Base-by-base conservation (phyloP, 768 basidiomycete genomes). In the Boletus edulis region DNA sequence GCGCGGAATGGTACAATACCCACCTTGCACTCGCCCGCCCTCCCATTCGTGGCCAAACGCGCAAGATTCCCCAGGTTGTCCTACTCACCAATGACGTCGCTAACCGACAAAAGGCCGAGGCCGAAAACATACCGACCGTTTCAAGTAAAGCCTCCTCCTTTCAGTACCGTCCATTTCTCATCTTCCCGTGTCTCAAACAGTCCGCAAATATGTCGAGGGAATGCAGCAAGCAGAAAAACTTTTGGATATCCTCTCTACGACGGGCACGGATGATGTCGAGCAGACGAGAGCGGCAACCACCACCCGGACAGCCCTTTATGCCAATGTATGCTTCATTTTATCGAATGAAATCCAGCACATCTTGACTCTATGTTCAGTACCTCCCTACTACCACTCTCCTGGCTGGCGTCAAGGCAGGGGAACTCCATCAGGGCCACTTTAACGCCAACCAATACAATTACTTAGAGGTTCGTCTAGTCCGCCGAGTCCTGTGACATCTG, bases 371-470 rank as follows among this genome's bases (percentile, higher is more conserved):
- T 13, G 10, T 46, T 5, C 49, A 98, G 93, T 95, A 98, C 68
- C 76, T 97, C 15, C 78, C 94, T 0, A 77, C 81, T 10, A 78
- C 85, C 0, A 84, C 82, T 0, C 71, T 98, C 10, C 65, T 84
- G 38, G 91, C 94, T 11, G 95, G 94, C 2, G 78, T 98, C 53
- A 95, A 94, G 69, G 81, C 83, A 4, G 92, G 91, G 3, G 76
- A 86, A 40, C 80, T 95, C 4, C 83, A 93, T 64, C 93, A 98
- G 73, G 97, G 97, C 0, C 87, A 95, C 67, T 99, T 96, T 74
- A 94, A 90, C 65, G 92, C 94, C 3, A 97, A 91, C 62, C 86
- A 86, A 60, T 99, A 94, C 73, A 98, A 99, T 69, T 98, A 95
- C 63, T 78, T 98, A 14, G 96, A 98, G 80, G 91, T 87, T 42